Percentiles rank a stretch among this genome's conserved stretches.
These are phyloP conservation scores for Penstemon newberryi DNA, from an alignment of 257 asterid species.

Conservation along the genomic window DNA sequence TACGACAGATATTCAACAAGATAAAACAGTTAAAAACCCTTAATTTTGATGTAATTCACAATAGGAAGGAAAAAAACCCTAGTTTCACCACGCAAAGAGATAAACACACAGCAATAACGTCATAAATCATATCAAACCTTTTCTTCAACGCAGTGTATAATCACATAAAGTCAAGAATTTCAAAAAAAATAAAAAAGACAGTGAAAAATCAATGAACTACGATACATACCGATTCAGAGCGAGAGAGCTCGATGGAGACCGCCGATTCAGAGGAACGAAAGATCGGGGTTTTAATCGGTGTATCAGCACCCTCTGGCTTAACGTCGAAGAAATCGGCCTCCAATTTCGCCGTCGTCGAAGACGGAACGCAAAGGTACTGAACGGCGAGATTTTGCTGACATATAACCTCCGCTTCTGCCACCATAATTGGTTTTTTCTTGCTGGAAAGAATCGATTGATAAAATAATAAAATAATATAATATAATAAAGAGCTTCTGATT, in stretches of 20 bases:
- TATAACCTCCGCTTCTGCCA: conserved; percentile 44
- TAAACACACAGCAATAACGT: conserved; percentile 5
- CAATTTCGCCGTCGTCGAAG: conserved; percentile 30
- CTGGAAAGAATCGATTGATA: not conserved
- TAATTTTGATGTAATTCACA: not conserved
- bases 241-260: conserved; percentile 39
- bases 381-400: conserved; percentile 40
- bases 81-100: not conserved
- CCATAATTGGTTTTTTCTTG: conserved; percentile 31
- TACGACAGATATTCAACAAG: not conserved
- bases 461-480: no score
- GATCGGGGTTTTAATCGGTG: conserved; percentile 23
- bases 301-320: conserved; percentile 17
- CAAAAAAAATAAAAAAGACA: not conserved
- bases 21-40: conserved; percentile 10
- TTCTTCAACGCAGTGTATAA: conserved; percentile 4
- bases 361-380: conserved; percentile 37
- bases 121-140: conserved; percentile 3
- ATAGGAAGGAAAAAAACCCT: not conserved
- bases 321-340: conserved; percentile 30
- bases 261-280: conserved; percentile 14
- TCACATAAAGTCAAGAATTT: not conserved
- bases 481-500: not conserved
- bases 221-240: conserved; percentile 44
- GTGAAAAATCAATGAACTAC: not conserved